These are phyloP conservation scores for Elsinoe arachidis DNA, from an alignment of 2,329 filamentous ascomycete species.

Conservation along the genomic window DNA sequence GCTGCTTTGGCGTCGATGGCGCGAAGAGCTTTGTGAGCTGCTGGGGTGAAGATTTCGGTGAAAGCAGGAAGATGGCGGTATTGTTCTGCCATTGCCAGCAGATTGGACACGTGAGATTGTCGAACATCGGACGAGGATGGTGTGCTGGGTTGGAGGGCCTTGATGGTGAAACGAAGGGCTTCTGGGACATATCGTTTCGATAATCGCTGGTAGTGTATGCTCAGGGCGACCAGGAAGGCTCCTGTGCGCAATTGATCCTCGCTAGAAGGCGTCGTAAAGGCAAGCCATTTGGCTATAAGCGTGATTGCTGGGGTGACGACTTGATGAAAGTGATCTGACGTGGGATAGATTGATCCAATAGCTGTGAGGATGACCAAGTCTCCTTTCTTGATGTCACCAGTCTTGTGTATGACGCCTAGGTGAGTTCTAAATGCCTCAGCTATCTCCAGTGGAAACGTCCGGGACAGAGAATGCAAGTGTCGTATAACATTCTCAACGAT, in stretches of 20 bases:
- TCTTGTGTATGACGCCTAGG: conserved; percentile 48
- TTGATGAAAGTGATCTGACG: conserved; percentile 94
- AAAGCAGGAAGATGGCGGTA: conserved; percentile 71
- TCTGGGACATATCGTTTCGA: conserved; percentile 88
- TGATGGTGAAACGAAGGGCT: conserved; percentile 69
- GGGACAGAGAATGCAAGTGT: conserved; percentile 86
- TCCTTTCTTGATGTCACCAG: conserved; percentile 50
- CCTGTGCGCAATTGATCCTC: conserved; percentile 63
- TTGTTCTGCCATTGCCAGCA: conserved; percentile 59
- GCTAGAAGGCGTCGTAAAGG: conserved; percentile 60
- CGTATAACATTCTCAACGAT: conserved; percentile 73
- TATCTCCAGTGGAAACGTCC: conserved; percentile 72
- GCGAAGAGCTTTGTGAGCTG: conserved; percentile 28
- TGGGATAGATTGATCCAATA: conserved; percentile 77
- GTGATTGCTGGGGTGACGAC: conserved; percentile 86
- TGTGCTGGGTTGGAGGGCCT: conserved; percentile 51
- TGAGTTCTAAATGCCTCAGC: conserved; percentile 68
- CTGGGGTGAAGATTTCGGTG: conserved; percentile 66
- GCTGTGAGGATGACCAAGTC: conserved; percentile 80
- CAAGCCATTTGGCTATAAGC: conserved; percentile 73
- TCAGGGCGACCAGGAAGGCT: conserved; percentile 68
- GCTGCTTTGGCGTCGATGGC: conserved; percentile 33
- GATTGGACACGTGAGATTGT: conserved; percentile 53
- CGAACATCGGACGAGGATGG: conserved; percentile 37
- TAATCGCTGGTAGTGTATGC: conserved; percentile 71